Evolutionary conservation across 495 filamentous ascomycete species (phyloP), one percentile per base, ranked within the genome.

Genomic region (Trichoderma asperelloides): DNA sequence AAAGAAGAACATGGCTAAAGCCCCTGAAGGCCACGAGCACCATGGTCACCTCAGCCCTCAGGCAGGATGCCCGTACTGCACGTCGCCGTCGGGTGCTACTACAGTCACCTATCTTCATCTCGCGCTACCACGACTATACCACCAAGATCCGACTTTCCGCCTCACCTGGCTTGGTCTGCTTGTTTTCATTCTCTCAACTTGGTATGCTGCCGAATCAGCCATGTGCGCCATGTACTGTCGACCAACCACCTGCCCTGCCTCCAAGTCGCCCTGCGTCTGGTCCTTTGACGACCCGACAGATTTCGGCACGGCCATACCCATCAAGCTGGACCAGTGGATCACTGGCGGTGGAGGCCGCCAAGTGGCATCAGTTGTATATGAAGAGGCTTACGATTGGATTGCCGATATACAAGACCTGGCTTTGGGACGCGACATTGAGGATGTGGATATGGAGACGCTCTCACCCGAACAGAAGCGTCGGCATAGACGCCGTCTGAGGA

Each of bases 151-250:
- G 0, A 70, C 65, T 23, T 79, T 83, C 51, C 82, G 80, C 13
- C 81, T 85, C 25, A 91, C 89, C 7, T 79, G 78, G 41, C 69
- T 91, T 0, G 88, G 88, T 16, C 75, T 86, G 67, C 63, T 82
- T 4, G 68, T 79, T 11, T 68, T 87, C 15, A 62, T 86, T 5
- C 70, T 82, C 9, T 72, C 80, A 4, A 65, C 76, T 27, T 90
- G 87, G 85, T 87, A 83, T 65, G 69, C 84, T 40, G 76, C 81
- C 16, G 90, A 93, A 71, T 82, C 81, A 0, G 75, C 78, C 13
- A 86, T 88, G 81, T 87, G 85, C 71, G 80, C 78, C 55, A 72
- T 77, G n/a, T 91, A 85, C 74, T 87, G 85, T 75, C 85, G 86
- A 64, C 82, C 86, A 0, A 76, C 45, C 67, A 84, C 69, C 76